Conservation (phyloP, 495 filamentous ascomycete species). For the Chaetomium cochliodes region DNA sequence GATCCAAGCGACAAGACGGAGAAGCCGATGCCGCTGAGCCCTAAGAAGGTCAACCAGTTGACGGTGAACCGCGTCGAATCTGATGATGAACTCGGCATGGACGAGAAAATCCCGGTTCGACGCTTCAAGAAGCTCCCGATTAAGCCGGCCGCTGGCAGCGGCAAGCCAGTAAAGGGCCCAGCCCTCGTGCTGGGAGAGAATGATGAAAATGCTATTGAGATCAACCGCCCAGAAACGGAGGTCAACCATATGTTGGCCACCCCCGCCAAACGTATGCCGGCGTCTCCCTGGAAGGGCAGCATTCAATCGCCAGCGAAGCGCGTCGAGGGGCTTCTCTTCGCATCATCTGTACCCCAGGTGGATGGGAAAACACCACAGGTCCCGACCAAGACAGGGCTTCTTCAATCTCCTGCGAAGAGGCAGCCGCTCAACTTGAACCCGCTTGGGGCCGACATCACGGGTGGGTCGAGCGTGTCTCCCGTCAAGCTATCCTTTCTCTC, state of each 20-base stretch:
- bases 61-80: constrained; percentile 41
- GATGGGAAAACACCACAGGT: constrained; percentile 26
- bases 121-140: constrained; percentile 51
- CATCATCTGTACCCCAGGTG: background rate
- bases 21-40: constrained; percentile 46
- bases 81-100: constrained; percentile 55
- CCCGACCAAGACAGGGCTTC: constrained; percentile 41
- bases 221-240: constrained; percentile 26
- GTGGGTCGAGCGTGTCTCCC: constrained; percentile 25
- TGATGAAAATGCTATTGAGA: constrained; percentile 20
- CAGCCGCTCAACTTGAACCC: constrained; percentile 42
- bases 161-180: constrained; percentile 21
- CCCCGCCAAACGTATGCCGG: constrained; percentile 48
- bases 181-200: constrained; percentile 3
- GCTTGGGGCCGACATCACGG: constrained; percentile 10
- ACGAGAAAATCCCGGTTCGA: constrained; percentile 50
- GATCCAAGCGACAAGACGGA: constrained; percentile 20
- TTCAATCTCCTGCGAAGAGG: constrained; percentile 53
- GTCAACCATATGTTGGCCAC: constrained; percentile 40
- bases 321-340: constrained; percentile 30
- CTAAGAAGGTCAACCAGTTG: constrained; percentile 58
- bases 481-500: constrained; percentile 46
- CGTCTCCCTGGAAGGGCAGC: constrained; percentile 49
- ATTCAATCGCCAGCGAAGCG: constrained; percentile 51
- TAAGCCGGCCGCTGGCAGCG: constrained; percentile 29